Percentiles rank a stretch among this genome's conserved stretches.
Conservation (phyloP, 257 asterid species). For the Scutellaria barbata region DNA sequence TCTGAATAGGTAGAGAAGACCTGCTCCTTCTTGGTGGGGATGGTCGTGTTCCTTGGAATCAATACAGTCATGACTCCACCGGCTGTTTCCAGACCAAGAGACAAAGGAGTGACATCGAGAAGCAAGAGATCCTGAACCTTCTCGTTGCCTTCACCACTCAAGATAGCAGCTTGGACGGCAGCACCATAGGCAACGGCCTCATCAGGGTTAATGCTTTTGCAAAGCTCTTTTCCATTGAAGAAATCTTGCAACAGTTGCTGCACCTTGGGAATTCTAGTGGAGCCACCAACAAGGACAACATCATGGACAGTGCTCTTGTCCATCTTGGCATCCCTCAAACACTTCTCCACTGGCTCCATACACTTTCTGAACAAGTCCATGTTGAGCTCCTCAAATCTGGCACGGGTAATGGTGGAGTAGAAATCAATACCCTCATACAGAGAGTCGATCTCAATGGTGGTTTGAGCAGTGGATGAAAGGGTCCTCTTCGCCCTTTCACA, state of each 20-base stretch:
- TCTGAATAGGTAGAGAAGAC: constrained; percentile 61
- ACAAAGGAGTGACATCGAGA: constrained; percentile 65
- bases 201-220: constrained; percentile 74
- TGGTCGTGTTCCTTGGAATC: constrained; percentile 61
- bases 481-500: constrained; percentile 91
- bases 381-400: constrained; percentile 78
- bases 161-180: constrained; percentile 66
- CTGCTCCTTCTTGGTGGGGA: constrained; percentile 72
- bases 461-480: constrained; percentile 86
- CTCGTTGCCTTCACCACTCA: constrained; percentile 71
- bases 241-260: constrained; percentile 60
- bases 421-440: constrained; percentile 80
- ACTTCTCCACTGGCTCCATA: constrained; percentile 88
- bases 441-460: constrained; percentile 80
- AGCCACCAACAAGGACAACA: constrained; percentile 63
- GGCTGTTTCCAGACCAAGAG: constrained; percentile 62
- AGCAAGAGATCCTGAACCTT: constrained; percentile 69
- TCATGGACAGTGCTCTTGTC: constrained; percentile 77
- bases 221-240: constrained; percentile 69
- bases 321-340: constrained; percentile 90
- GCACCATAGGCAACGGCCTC: constrained; percentile 83
- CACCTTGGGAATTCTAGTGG: constrained; percentile 53
- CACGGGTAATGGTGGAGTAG: constrained; percentile 79
- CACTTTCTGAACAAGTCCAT: constrained; percentile 85
- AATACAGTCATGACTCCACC: constrained; percentile 69